Conservation (phyloP, 2,329 filamentous ascomycete species). For the Fusarium paranaense region DNA sequence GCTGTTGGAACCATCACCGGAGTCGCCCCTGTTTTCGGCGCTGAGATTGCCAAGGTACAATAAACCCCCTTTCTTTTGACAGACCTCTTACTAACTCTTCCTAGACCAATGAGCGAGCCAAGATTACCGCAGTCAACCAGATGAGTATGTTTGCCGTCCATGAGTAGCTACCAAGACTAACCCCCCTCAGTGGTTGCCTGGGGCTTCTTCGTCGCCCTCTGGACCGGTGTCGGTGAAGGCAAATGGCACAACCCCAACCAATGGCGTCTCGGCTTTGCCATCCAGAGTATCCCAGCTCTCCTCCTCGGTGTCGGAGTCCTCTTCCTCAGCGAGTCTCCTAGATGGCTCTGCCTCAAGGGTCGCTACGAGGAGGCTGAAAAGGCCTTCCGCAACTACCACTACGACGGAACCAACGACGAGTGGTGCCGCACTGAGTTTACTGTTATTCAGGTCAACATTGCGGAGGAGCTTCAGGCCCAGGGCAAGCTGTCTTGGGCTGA, state of each 20-base stretch:
- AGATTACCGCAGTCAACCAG: slow-evolving; percentile 54
- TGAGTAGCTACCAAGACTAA: neutral
- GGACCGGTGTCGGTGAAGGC: slow-evolving; percentile 54
- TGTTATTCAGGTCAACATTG: slow-evolving; percentile 51
- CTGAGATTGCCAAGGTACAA: slow-evolving; percentile 54
- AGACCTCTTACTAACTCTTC: neutral
- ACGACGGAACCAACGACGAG: slow-evolving; percentile 50
- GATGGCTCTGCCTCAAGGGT: slow-evolving; percentile 53
- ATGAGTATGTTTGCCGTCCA: slow-evolving; percentile 48
- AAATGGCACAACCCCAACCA: slow-evolving; percentile 53
- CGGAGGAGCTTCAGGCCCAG: slow-evolving; percentile 47
- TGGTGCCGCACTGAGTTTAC: slow-evolving; percentile 51
- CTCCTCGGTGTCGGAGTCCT: slow-evolving; percentile 50
- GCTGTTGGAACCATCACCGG: slow-evolving; percentile 56
- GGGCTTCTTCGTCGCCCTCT: slow-evolving; percentile 55
- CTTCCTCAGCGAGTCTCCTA: slow-evolving; percentile 50
- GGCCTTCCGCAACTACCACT: slow-evolving; percentile 51
- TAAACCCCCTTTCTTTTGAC: neutral
- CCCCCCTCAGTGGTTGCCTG: slow-evolving; percentile 51
- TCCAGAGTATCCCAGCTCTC: slow-evolving; percentile 50
- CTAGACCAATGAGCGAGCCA: slow-evolving; percentile 52
- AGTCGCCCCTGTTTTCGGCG: slow-evolving; percentile 55
- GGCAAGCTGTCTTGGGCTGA: slow-evolving; percentile 47
- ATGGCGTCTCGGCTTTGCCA: slow-evolving; percentile 54
- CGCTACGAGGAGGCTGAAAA: slow-evolving; percentile 50